A percentile compares a stretch with the other conserved stretches of the same genome.
Conservation (phyloP, 108 stramenopile genomes). For the Skeletonema tropicum region DNA sequence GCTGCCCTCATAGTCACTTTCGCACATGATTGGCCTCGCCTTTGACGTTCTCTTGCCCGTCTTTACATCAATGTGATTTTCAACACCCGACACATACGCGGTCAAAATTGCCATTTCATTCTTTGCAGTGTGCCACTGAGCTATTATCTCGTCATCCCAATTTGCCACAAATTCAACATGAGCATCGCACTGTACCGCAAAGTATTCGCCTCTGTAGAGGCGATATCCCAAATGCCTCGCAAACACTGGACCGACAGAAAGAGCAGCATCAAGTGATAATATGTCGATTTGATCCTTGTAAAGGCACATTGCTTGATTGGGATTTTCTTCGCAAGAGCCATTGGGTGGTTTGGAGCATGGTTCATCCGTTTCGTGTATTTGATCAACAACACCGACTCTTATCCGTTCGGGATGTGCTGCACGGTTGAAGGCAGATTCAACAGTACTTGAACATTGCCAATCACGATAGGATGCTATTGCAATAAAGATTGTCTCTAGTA, state of each 20-base stretch:
- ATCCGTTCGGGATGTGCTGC: conserved; percentile 81
- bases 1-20: conserved; percentile 58
- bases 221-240: conserved; percentile 88
- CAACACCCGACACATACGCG: conserved; percentile 79
- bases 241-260: conserved; percentile 88
- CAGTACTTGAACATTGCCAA: conserved; percentile 76
- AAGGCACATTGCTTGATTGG: conserved; percentile 69
- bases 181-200: conserved; percentile 93
- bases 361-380: conserved; percentile 50
- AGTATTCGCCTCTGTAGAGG: conserved; percentile 92
- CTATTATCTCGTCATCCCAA: conserved; percentile 89
- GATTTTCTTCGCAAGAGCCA: conserved; percentile 60
- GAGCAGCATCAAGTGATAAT: conserved; percentile 60
- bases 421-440: conserved; percentile 73
- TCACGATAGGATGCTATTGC: conserved; percentile 83
- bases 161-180: conserved; percentile 88
- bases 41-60: conserved; percentile 56
- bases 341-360: conserved; percentile 53
- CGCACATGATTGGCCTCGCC: conserved; percentile 83
- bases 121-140: conserved; percentile 74
- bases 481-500: conserved; percentile 74
- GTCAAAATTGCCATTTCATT: conserved; percentile 93
- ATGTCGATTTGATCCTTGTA: conserved; percentile 68
- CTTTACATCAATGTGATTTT: conserved; percentile 62
- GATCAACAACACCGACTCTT: conserved; percentile 81